These are phyloP conservation scores for Oropetium thomaeum DNA, from an alignment of 176 grass and related monocot species.

Conservation along the genomic window DNA sequence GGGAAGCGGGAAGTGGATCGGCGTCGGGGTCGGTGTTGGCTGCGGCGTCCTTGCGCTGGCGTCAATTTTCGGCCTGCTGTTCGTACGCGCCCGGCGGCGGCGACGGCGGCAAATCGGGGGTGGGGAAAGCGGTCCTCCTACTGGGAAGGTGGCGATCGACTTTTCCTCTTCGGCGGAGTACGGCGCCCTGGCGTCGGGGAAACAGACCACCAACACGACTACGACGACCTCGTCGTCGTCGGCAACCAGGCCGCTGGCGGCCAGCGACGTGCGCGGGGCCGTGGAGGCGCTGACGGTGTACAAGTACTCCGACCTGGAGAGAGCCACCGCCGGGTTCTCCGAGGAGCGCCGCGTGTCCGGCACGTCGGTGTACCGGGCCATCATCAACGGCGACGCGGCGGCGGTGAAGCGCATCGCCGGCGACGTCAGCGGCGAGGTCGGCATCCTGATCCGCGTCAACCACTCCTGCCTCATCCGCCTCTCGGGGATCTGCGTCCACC, in stretches of 20 bases:
- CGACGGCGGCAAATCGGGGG: not conserved
- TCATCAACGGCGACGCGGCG: conserved; percentile 72
- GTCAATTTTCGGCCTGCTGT: conserved; percentile 12
- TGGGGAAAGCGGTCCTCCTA: not conserved
- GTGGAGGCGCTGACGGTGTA: conserved; percentile 68
- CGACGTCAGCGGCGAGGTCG: conserved; percentile 68
- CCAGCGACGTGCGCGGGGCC: conserved; percentile 41
- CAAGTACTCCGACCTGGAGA: conserved; percentile 59
- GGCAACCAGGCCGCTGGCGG: conserved; percentile 7
- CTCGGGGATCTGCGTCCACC: conserved; percentile 70
- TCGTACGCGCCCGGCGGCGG: conserved; percentile 13
- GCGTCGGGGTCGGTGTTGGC: conserved; percentile 50
- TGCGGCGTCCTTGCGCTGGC: conserved; percentile 37
- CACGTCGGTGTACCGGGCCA: conserved; percentile 58
- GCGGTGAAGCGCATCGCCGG: conserved; percentile 69
- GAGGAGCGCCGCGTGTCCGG: conserved; percentile 44
- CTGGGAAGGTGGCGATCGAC: conserved; percentile 10
- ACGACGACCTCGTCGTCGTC: not conserved
- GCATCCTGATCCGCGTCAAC: conserved; percentile 69
- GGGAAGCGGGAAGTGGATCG: conserved; percentile 34
- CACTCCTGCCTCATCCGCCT: conserved; percentile 69
- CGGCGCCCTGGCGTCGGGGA: conserved; percentile 18
- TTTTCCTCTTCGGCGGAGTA: conserved; percentile 29
- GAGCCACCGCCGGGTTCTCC: conserved; percentile 54
- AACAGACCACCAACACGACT: not conserved